These are phyloP conservation scores for Exobasidium rhododendri DNA, from an alignment of 1,284 basidiomycete genomes.

Conservation along the genomic window DNA sequence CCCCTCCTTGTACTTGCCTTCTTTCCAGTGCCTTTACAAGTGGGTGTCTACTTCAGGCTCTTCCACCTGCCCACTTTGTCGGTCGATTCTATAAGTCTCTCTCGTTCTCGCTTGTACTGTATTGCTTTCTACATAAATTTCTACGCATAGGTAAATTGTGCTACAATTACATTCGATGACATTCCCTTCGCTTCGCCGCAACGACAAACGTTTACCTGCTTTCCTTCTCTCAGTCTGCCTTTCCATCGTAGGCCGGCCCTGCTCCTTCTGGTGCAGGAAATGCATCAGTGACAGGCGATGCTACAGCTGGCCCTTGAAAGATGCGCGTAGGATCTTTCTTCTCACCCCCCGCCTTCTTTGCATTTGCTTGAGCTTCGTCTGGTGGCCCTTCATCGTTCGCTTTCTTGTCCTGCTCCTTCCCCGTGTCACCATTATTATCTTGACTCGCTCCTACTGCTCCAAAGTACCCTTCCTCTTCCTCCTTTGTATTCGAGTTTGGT, in stretches of 20 bases:
- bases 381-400: neutral
- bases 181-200: no score
- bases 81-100: conserved; percentile 59
- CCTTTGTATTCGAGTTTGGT: neutral
- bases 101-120: no score
- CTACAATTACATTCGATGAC: no score
- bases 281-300: conserved; percentile 1
- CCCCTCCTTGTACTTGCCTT: no score
- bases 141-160: no score
- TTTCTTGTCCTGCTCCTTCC: neutral
- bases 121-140: no score
- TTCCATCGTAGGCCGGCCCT: neutral
- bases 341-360: neutral
- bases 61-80: conserved; percentile 85
- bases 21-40: conserved; percentile 57
- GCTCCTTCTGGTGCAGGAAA: conserved; percentile 7
- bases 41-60: conserved; percentile 86
- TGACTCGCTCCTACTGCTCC: neutral
- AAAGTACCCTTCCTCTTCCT: neutral
- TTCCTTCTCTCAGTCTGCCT: neutral
- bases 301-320: conserved; percentile 1
- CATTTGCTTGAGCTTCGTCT: neutral
- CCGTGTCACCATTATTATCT: neutral
- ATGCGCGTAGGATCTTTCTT: conserved; percentile 1
- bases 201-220: neutral